Evolutionary conservation across 352 stramenopile species (phyloP).

Genomic region (Globisporangium alternatum): DNA sequence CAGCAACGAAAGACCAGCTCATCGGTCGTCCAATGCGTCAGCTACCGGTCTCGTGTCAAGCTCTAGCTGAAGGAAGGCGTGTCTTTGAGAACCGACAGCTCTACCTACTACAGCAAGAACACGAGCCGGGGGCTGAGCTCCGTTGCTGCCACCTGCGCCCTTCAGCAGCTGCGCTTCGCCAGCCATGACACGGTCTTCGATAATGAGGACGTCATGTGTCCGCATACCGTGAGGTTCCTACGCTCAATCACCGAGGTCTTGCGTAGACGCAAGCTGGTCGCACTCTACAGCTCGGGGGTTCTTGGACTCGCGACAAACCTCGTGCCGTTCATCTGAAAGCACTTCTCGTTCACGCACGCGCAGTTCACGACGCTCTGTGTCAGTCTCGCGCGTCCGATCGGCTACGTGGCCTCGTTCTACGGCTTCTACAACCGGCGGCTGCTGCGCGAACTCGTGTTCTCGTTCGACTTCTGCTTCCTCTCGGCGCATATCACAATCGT

Average conservation of each 20-base stretch:
- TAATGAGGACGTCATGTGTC: background rate
- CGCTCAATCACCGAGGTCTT: background rate
- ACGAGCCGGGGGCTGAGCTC: background rate
- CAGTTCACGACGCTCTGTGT: background rate
- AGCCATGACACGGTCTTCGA: background rate
- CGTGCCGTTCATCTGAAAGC: background rate
- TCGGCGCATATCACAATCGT: slow-evolving; percentile 21
- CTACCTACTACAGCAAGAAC: background rate
- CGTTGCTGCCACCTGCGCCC: background rate
- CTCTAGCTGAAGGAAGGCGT: slow-evolving; percentile 5
- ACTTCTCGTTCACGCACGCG: background rate
- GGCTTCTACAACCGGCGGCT: slow-evolving; percentile 3
- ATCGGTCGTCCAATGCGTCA: slow-evolving; percentile 19
- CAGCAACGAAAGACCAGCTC: slow-evolving; percentile 1
- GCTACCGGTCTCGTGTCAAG: slow-evolving; percentile 19
- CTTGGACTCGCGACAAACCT: background rate
- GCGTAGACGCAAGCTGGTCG: background rate
- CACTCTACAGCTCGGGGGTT: background rate
- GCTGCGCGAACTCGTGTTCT: slow-evolving; percentile 4
- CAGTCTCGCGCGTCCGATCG: background rate
- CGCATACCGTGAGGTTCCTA: background rate
- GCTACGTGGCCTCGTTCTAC: background rate
- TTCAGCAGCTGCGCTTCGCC: background rate
- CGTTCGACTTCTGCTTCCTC: slow-evolving; percentile 31
- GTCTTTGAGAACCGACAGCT: background rate